Conservation (phyloP, 768 basidiomycete species). For the Chiua virens region DNA sequence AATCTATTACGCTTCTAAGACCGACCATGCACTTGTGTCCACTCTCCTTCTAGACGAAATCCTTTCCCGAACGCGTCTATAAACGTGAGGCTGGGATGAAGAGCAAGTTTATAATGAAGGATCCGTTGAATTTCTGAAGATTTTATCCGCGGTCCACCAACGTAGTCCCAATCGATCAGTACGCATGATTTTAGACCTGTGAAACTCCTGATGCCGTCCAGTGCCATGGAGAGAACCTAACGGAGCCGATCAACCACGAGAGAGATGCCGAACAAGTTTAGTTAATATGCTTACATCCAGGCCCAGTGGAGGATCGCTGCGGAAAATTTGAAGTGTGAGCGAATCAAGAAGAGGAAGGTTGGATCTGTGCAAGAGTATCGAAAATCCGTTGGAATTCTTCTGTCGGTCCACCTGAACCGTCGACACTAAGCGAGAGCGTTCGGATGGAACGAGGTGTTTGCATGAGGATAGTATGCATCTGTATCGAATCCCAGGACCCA, state of each 20-base stretch:
- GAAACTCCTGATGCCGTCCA: neutral
- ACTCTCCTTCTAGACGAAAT: conserved; percentile 2
- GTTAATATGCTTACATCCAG: neutral
- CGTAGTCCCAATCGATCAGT: neutral
- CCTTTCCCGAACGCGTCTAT: neutral
- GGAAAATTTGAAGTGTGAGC: neutral
- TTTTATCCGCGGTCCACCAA: neutral
- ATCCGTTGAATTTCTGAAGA: neutral
- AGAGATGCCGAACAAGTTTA: neutral
- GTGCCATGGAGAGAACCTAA: neutral
- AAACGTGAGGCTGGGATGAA: neutral
- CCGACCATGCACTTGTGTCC: neutral
- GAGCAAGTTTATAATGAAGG: neutral
- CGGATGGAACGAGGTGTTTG: neutral
- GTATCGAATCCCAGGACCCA: too few relatives aligned
- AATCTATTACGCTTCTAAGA: too few relatives aligned
- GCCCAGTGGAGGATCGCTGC: neutral
- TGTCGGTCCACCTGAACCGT: fast-evolving
- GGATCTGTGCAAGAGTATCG: neutral
- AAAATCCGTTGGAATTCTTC: neutral
- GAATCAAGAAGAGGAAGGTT: conserved; percentile 8
- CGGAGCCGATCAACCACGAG: neutral
- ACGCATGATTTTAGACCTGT: neutral
- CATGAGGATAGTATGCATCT: neutral
- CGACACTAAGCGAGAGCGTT: neutral